Base-by-base conservation (phyloP, 768 basidiomycete genomes). In the Boletales sp. region DNA sequence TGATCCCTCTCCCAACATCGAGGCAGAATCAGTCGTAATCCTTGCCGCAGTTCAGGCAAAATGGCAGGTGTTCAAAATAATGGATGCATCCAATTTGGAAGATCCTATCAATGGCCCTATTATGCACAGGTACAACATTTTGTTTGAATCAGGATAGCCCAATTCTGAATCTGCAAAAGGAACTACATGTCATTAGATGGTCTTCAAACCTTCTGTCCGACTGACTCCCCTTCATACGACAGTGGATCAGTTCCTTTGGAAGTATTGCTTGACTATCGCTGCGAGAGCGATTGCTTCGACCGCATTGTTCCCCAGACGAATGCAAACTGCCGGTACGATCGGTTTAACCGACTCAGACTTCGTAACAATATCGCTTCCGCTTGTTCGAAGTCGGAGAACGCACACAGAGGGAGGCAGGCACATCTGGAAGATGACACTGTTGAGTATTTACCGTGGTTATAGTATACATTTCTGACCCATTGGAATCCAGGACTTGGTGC, bases 261-360 rank as follows among this genome's bases (percentile, higher is more conserved):
- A 69, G 87, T 94, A 37, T 69, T 94, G 45, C 82, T 95, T 49
- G 93, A 97, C 69, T 77, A 84, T 45, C 80, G 85, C 40, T 88
- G 87, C 61, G 89, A 94, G 69, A 87, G 83, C 53, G 74, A 75
- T 42, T 82, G 82, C 43, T 95, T 95, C 65, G 91, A 95, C 60
- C 86, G 92, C 3, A 77, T 98, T 35, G 88, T 97, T 7, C 88
- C 91, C 3, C 89, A 91, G 66, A 91, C 94, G 0, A 83, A 90
- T 50, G 89, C 88, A 1, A 83, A 78, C 5, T 81, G 95, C 53
- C 87, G 84, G 41, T 92, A 94, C 64, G 94, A 97, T 75, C 93
- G 90, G 65, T 95, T 95, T 74, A 98, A 98, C 69, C 85, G 87
- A 37, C 77, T 96, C 9, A 84, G 94, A 33, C 71, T 94, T 45